Evolutionary conservation across 331 rosid genomes (phyloP).

Genomic region (Quercus phellos): DNA sequence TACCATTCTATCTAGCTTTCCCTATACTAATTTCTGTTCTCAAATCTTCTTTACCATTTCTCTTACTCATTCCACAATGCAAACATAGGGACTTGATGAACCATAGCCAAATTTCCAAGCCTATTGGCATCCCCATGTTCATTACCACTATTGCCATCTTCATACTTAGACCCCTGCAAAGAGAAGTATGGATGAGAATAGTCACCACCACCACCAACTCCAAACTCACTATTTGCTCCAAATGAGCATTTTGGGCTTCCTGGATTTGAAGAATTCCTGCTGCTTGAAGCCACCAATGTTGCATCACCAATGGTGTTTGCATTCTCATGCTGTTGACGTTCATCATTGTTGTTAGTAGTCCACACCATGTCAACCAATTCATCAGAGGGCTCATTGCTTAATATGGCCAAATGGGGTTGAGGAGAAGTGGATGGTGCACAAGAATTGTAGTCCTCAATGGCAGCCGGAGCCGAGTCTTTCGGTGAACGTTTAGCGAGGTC

Average conservation of each 20-base stretch:
- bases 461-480: constrained; percentile 25
- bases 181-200: constrained; percentile 57
- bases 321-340: constrained; percentile 27
- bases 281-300: constrained; percentile 26
- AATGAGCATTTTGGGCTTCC: constrained; percentile 44
- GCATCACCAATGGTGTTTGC: constrained; percentile 23
- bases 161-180: constrained; percentile 48
- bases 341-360: constrained; percentile 30
- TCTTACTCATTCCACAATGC: constrained; percentile 73
- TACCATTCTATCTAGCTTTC: not conserved
- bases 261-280: constrained; percentile 36
- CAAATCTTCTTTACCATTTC: not conserved
- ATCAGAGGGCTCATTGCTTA: constrained; percentile 41
- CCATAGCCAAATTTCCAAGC: constrained; percentile 53
- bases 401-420: constrained; percentile 45
- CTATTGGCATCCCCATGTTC: constrained; percentile 35
- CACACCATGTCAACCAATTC: constrained; percentile 70
- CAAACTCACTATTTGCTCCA: constrained; percentile 35
- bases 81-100: constrained; percentile 77
- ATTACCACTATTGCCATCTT: constrained; percentile 47
- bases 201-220: constrained; percentile 41
- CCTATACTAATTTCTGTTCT: not conserved
- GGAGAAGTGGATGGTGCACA: constrained; percentile 36
- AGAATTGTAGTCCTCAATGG: constrained; percentile 35
- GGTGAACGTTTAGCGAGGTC: constrained; percentile 82